Conservation (phyloP, 108 stramenopile genomes). For the Conticribra guillardii region DNA sequence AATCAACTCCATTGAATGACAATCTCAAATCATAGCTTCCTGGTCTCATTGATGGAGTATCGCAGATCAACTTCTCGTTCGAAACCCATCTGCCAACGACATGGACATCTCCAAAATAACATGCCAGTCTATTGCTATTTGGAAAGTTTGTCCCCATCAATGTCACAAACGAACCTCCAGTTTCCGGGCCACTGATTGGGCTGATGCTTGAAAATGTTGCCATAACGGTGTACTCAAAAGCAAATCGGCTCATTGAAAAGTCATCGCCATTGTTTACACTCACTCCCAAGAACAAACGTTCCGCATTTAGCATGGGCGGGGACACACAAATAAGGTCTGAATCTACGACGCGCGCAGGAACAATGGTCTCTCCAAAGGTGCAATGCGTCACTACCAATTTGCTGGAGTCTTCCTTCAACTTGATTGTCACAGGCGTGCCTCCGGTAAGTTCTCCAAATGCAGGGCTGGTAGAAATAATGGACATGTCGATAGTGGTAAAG, state of each 20-base stretch:
- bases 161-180: constrained; percentile 16
- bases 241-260: constrained; percentile 13
- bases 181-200: constrained; percentile 20
- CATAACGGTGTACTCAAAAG: constrained; percentile 15
- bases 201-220: constrained; percentile 12
- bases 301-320: constrained; percentile 4
- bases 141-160: constrained; percentile 26
- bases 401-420: background rate
- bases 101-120: constrained; percentile 27
- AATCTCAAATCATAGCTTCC: constrained; percentile 29
- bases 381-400: constrained; percentile 12
- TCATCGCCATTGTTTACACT: constrained; percentile 12
- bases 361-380: constrained; percentile 15
- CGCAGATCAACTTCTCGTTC: constrained; percentile 24
- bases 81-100: constrained; percentile 25
- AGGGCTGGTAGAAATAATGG: constrained; percentile 14
- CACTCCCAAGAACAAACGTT: constrained; percentile 17
- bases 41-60: constrained; percentile 23
- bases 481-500: constrained; percentile 19
- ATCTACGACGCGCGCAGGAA: constrained; percentile 1
- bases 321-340: constrained; percentile 12
- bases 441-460: constrained; percentile 25
- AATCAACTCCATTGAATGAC: constrained; percentile 42
- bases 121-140: constrained; percentile 8
- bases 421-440: constrained; percentile 21